Percentiles rank a stretch among this genome's conserved stretches.
Evolutionary conservation across 805 yeast species (phyloP).

Genomic region (Yarrowia divulgata): DNA sequence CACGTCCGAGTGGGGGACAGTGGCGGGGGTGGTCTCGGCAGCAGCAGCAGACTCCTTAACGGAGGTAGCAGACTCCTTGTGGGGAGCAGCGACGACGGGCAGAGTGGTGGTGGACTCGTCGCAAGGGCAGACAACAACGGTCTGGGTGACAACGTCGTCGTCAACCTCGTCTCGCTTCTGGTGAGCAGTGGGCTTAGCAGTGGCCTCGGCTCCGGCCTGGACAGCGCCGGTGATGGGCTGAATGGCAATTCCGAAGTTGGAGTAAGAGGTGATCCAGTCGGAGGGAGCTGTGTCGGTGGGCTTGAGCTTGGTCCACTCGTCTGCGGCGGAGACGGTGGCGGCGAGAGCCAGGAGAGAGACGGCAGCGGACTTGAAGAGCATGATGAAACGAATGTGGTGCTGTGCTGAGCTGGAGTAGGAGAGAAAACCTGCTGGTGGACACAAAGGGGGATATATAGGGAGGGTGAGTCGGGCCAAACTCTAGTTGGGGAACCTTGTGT

Average conservation of each 20-base stretch:
- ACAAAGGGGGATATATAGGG: slow-evolving; percentile 29
- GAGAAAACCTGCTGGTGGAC: neutral
- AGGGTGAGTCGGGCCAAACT: slow-evolving; percentile 1
- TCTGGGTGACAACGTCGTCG: slow-evolving; percentile 35
- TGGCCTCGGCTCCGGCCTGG: slow-evolving; percentile 36
- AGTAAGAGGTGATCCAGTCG: slow-evolving; percentile 28
- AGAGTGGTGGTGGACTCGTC: slow-evolving; percentile 36
- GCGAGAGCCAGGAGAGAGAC: slow-evolving; percentile 28
- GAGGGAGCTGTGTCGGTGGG: slow-evolving; percentile 28
- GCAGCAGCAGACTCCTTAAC: slow-evolving; percentile 10
- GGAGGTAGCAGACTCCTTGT: neutral
- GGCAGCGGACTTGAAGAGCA: slow-evolving; percentile 34
- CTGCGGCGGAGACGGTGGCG: slow-evolving; percentile 31
- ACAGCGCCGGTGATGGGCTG: slow-evolving; percentile 35
- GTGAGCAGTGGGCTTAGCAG: slow-evolving; percentile 31
- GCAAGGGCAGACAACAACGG: slow-evolving; percentile 35
- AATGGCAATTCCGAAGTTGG: slow-evolving; percentile 35
- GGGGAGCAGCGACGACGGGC: slow-evolving; percentile 25
- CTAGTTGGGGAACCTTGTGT: neutral
- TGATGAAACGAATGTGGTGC: slow-evolving; percentile 23
- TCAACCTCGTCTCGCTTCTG: slow-evolving; percentile 25
- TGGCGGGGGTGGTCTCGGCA: slow-evolving; percentile 36
- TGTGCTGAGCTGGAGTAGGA: slow-evolving; percentile 21
- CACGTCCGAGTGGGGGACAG: slow-evolving; percentile 33
- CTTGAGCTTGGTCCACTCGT: slow-evolving; percentile 37